Conservation (phyloP, 371 early-diverging fungal genomes). For the Mortierella sp. region DNA sequence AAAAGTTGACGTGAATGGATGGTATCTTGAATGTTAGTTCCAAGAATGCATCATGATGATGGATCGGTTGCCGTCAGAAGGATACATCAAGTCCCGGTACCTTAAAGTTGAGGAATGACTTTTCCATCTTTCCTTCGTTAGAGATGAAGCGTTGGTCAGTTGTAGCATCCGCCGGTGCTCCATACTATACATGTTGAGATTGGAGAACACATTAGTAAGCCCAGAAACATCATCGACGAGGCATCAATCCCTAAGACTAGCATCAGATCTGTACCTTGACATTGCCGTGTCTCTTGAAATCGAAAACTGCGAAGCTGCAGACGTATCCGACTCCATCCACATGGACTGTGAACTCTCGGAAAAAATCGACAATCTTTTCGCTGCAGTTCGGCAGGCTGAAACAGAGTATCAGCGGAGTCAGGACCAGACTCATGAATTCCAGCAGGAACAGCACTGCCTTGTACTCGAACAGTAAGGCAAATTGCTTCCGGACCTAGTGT, state of each 20-base stretch:
- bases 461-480: constrained; percentile 82
- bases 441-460: constrained; percentile 82
- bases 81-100: constrained; percentile 57
- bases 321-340: constrained; percentile 92
- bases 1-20: no score
- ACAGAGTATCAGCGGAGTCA: constrained; percentile 89
- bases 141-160: constrained; percentile 73
- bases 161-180: constrained; percentile 70
- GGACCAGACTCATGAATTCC: constrained; percentile 84
- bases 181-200: constrained; percentile 59
- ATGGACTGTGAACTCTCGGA: constrained; percentile 92
- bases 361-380: constrained; percentile 88
- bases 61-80: neutral
- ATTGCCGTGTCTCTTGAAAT: constrained; percentile 87
- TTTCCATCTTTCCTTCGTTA: constrained; percentile 96
- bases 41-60: neutral
- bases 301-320: constrained; percentile 96
- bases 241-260: neutral
- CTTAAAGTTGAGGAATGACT: constrained; percentile 94
- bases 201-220: no score
- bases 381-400: constrained; percentile 83
- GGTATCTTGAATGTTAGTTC: neutral
- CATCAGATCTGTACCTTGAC: constrained; percentile 61
- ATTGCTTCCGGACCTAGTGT: constrained; percentile 79
- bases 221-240: neutral